Base-by-base conservation (phyloP, 2,329 filamentous ascomycete genomes). In the Aureobasidium vineae region DNA sequence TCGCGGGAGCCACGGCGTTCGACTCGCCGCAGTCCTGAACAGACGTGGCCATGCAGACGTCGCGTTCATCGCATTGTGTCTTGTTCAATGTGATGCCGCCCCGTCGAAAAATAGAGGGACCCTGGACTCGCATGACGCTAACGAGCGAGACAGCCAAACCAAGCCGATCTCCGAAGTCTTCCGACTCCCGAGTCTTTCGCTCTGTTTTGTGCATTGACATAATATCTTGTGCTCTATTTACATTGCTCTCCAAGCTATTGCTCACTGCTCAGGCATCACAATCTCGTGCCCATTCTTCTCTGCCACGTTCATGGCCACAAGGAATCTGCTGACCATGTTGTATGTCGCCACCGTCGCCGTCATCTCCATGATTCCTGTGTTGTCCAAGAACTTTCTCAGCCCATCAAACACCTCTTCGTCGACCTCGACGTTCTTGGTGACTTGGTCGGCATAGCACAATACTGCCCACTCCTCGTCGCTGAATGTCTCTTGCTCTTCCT, bases 311-410 rank as follows among this genome's bases (percentile, higher is more conserved):
- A 77, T 68, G n/a, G 71, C 73, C 3, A 76, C 76, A 68, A 77
- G 68, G 64, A 77, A 77, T 49, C 76, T 68, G 61, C 73, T 75
- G 28, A 77, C 76, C 73, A 77, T 77, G 61, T 77, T 77, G 65
- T 77, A 77, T 31, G 73, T 75, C 5, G 71, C 75, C 2, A 77
- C 72, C 1, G 74, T 75, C n/a, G 76, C 75, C 49, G 70, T 72
- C 68, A 77, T 66, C 71, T 77, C 76, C 70, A 77, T 74, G 31
- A 76, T 70, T 66, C 76, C 70, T 65, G 67, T 75, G 38, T 70
- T 67, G 21, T 45, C 64, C 54, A 74, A 76, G 43, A 71, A 66
- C 26, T 63, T 66, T 69, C 74, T 76, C 23, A 77, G 65, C 67
- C 66, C 70, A 66, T 70, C 72, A 59, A 77, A 73, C 7, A 75